Conservation (phyloP, 257 asterid genomes). For the Solanum dulcamara region DNA sequence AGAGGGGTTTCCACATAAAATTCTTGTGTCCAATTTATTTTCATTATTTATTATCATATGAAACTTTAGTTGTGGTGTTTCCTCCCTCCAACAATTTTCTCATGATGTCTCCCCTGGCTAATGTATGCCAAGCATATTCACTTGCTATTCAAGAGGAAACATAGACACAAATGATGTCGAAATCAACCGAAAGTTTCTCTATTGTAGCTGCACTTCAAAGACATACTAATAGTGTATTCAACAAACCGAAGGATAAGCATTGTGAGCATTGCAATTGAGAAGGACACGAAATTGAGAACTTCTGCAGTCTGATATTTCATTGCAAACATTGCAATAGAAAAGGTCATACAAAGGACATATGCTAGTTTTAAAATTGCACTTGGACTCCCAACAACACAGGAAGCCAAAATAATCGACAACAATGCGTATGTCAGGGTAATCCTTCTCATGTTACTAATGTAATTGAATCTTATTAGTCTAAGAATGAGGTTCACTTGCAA, state of each 20-base stretch:
- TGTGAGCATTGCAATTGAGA: neutral
- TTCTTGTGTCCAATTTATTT: too few relatives aligned
- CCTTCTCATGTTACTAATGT: neutral
- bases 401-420: neutral
- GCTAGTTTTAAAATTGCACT: neutral
- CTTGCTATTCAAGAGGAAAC: neutral
- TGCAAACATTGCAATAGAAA: neutral
- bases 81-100: too few relatives aligned
- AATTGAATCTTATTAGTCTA: too few relatives aligned
- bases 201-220: neutral
- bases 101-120: neutral
- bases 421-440: neutral
- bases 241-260: neutral
- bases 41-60: too few relatives aligned
- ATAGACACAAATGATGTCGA: neutral
- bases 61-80: too few relatives aligned
- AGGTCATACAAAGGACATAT: neutral
- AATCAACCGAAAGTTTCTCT: neutral
- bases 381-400: neutral
- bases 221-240: neutral
- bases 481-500: neutral
- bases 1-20: too few relatives aligned
- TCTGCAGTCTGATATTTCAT: neutral
- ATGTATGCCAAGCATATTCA: neutral
- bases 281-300: neutral